Base-by-base conservation (phyloP, 2,329 filamentous ascomycete species). In the Fusarium subglutinans region DNA sequence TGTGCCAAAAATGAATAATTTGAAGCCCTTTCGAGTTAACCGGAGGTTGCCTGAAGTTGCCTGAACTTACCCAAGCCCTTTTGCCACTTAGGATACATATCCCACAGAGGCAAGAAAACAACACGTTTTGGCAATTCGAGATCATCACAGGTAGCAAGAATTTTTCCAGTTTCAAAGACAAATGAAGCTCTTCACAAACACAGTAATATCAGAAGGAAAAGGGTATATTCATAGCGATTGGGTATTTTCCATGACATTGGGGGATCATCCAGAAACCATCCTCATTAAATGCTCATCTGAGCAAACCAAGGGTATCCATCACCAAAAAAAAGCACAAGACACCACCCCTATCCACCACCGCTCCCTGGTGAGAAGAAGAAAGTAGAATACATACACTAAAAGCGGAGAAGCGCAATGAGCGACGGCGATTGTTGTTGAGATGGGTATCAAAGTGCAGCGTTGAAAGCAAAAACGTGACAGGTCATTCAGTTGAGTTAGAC, bases 371-470 rank as follows among this genome's bases (percentile, higher is more conserved):
- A 44, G 20, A 61, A 64, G 33, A 63, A 67, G 63, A 59, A 62
- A 66, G 26, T 65, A 60, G 28, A 70, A 66, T 70, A 74, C 64
- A 74, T 75, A 75, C 72, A 66, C 44, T 44, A 45, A 62, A 62
- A 55, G n/a, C 53, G 45, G 37, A 26, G 43, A 50, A 66, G 30
- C 51, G 30, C 60, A 55, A 56, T 45, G 24, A 44, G 51, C 24
- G 43, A 40, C 35, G 48, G 45, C 55, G 55, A 37, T 41, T 58
- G 51, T 61, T 45, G 48, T 45, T 59, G 57, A 59, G 33, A 44
- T 48, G 59, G 74, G 74, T 76, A 76, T 76, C 74, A 75, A 47
- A 73, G 50, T 44, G 58, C 12, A 57, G 55, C 30, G 47, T 56
- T 48, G 44, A 33, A 53, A 69, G 41, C 37, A 74, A 69, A 63